Evolutionary conservation across 2,329 filamentous ascomycete species (phyloP), one percentile per base, ranked within the genome.

Genomic region (Mycocentrospora acerina): DNA sequence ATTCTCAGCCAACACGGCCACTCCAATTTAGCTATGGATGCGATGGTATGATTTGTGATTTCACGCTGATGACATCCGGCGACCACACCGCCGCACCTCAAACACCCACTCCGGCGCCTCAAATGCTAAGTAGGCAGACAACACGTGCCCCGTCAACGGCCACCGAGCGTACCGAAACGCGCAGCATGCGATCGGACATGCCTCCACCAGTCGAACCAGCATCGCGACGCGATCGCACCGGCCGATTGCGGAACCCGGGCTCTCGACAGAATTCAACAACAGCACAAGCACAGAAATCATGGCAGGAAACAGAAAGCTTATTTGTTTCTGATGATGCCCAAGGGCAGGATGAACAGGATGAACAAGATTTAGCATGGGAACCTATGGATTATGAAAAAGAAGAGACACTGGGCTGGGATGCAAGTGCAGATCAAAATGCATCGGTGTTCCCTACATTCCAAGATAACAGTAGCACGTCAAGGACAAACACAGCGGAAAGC

Each of bases 11-110:
- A 4, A 80, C 80, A 12, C 78, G 80, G 12, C 87, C 87, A 1
- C 78, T 91, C 59, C 84, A 88, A 55, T 76, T 91, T 42, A 80
- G 75, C 29, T 91, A 91, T 57, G 75, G 78, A 16, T 77, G 79
- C 28, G 82, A 85, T 41, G 85, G 83, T 24, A 74, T 90, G 22
- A 69, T 79, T 25, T 88, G 83, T 64, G 84, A 90, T 49, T 90
- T 90, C 53, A 85, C 89, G 29, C 76, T 91, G 44, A 90, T 90
- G 86, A 91, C 87, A 1, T 81, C 86, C 7, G 87, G 86, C 11
- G 85, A 89, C 36, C 69, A 71, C 48, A 68, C 61, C 18, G 71
- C 62, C 4, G 67, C 72, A 9, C 41, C 49, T 12, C 4, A 58
- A 48, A 44, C 42, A 22, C 71, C 66, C 37, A 73, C 67, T 39